Base-by-base conservation (phyloP, 306 rosid species). In the Quercus berberidifolia region DNA sequence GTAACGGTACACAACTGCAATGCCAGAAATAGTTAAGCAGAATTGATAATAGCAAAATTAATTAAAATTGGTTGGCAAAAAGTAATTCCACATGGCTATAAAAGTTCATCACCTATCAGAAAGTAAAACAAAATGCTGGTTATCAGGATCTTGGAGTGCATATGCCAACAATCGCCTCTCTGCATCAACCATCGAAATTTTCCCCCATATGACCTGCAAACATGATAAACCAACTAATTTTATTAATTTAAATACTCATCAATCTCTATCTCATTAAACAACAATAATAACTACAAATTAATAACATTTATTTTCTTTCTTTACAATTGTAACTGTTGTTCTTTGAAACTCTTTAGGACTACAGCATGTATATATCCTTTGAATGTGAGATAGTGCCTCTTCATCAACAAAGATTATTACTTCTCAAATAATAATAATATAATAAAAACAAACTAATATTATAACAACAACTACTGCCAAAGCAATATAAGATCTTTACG, bases 181-280 rank as follows among this genome's bases (percentile, higher is more conserved):
- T 19, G 99, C 99, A 90, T 93, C 98, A 58, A 96, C 90, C 99
- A 96, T 96, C 55, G 99, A 90, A 85, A 96, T 96, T 84, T 90
- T 96, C 15, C 99, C 99, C 99, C 99, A 96, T 21, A 96, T 84
- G 72, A 96, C 99, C 99, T 96, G 90, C 70, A 86, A 57, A 78
- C 81, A 79, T 83, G 79, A 84, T 20, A 23, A 58, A 67, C 17
- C 21, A 55, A 75, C 75, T 67, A 23, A 35, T 76, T 65, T 38
- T 57, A 79, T 81, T 78, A 80, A 76, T 73, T n/a, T 49, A 75
- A 76, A 73, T 5, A 21, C 60, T 19, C 52, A 67, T 7, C 19
- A 17, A 63, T 68, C 58, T 51, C 56, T 23, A 49, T 3, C 41
- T 18, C 62, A 78, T 76, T 26, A 25, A 56, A 83, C 63, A 77